Evolutionary conservation across 768 basidiomycete genomes (phyloP).

Genomic region (Chalciporus pseudorubinellus): DNA sequence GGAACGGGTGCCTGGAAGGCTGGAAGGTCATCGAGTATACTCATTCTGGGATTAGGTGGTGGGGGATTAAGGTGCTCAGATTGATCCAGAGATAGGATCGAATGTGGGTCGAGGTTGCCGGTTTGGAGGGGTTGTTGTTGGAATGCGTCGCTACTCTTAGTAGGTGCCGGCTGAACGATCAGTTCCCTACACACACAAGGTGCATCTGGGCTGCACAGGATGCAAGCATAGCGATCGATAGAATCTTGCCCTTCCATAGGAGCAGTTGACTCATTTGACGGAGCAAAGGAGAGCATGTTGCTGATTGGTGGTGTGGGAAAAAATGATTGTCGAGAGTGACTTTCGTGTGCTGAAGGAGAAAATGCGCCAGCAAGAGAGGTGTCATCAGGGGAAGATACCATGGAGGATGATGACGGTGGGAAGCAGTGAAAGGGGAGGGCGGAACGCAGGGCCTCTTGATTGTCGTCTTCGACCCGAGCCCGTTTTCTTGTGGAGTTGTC

Average conservation of each 20-base stretch:
- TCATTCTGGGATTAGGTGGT: slow-evolving; percentile 36
- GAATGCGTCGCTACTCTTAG: slow-evolving; percentile 7
- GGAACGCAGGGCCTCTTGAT: slow-evolving; percentile 15
- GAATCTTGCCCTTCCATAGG: slow-evolving; percentile 34
- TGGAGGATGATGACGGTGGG: slow-evolving; percentile 43
- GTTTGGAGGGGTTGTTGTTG: slow-evolving; percentile 15
- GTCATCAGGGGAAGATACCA: slow-evolving; percentile 52
- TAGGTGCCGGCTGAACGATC: slow-evolving; percentile 45
- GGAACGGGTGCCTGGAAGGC: slow-evolving; percentile 82
- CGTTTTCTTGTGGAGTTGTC: slow-evolving; percentile 38
- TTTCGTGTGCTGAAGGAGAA: slow-evolving; percentile 31
- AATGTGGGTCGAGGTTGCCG: slow-evolving; percentile 10
- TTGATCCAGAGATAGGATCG: slow-evolving; percentile 23
- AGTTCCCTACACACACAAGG: slow-evolving; percentile 80
- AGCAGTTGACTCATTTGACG: slow-evolving; percentile 27
- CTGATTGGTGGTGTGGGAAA: slow-evolving; percentile 32
- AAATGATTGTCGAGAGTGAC: slow-evolving; percentile 23
- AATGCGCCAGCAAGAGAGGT: slow-evolving; percentile 25
- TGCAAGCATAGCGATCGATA: slow-evolving; percentile 48
- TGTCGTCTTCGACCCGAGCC: slow-evolving; percentile 29
- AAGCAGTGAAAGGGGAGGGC: slow-evolving; percentile 24
- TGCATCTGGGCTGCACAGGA: slow-evolving; percentile 67
- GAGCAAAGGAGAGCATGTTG: slow-evolving; percentile 38
- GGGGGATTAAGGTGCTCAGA: slow-evolving; percentile 28
- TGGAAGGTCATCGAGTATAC: slow-evolving; percentile 74